Evolutionary conservation across 257 asterid species (phyloP).

Genomic region (Solanum acaule): DNA sequence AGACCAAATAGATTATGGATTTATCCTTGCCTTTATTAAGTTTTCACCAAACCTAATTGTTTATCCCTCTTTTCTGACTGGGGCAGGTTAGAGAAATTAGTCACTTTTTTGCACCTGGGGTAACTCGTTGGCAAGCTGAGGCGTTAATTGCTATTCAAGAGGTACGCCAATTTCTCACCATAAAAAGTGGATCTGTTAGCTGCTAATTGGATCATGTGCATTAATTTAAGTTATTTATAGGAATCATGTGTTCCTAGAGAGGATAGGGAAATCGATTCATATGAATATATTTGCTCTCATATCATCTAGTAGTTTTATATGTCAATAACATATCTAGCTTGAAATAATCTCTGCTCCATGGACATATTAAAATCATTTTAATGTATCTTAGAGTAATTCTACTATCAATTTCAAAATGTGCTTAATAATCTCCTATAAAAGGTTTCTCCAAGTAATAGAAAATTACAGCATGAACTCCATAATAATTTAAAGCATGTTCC

Average conservation of each 20-base stretch:
- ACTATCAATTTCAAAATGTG: neutral
- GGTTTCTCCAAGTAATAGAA: neutral
- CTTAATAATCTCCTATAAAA: neutral
- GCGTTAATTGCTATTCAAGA: constrained; percentile 83
- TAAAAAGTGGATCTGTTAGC: constrained; percentile 1
- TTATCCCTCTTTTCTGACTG: neutral
- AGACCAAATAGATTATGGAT: neutral
- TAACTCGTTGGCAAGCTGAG: constrained; percentile 88
- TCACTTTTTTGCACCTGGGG: constrained; percentile 29
- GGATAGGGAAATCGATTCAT: neutral
- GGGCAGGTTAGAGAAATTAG: constrained; percentile 73
- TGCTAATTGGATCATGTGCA: neutral
- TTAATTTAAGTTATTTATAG: neutral
- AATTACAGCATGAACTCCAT: neutral
- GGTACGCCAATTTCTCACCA: constrained; percentile 34
- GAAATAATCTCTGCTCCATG: neutral
- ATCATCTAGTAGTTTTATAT: neutral
- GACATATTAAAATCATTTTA: neutral
- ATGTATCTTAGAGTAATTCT: neutral
- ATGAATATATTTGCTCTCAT: neutral
- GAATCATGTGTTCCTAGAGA: neutral
- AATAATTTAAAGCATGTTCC: neutral
- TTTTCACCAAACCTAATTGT: neutral
- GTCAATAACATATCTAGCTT: neutral
- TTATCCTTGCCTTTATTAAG: neutral